A percentile compares a stretch with the other conserved stretches of the same genome.
phyloP scores from a whole-genome alignment of 2,329 filamentous ascomycete species.

The Aspergillus clavatus region DNA sequence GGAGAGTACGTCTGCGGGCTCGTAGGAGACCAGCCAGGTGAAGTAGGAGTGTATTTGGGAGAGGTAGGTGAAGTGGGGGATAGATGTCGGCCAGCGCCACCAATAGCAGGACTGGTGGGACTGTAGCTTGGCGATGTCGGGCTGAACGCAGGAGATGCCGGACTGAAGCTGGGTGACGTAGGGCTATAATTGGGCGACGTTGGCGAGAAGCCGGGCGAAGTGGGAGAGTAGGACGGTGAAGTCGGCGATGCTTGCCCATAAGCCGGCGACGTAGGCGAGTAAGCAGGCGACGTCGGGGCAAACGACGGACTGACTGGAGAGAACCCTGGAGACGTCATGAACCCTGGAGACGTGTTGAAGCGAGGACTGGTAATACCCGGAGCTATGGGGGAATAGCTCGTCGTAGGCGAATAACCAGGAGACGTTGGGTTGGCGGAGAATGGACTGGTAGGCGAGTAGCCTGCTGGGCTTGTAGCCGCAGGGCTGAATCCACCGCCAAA shows the following conservation, averaged over 20 bases:
- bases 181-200: conserved; percentile 59
- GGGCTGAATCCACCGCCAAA: conserved; percentile 60
- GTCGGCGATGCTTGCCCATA: conserved; percentile 63
- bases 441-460: conserved; percentile 65
- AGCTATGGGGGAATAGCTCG: conserved; percentile 69
- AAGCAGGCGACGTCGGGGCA: conserved; percentile 56
- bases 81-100: conserved; percentile 37
- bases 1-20: conserved; percentile 49
- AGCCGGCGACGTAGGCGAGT: conserved; percentile 72
- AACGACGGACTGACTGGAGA: conserved; percentile 52
- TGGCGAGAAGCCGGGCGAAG: conserved; percentile 53
- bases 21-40: conserved; percentile 47
- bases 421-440: conserved; percentile 70
- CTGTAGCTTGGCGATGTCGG: conserved; percentile 58
- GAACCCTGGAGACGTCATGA: conserved; percentile 51
- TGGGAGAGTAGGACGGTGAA: conserved; percentile 50
- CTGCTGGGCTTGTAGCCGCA: conserved; percentile 59
- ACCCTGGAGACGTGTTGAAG: conserved; percentile 51
- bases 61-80: conserved; percentile 47
- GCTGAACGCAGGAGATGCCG: conserved; percentile 48
- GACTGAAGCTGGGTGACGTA: conserved; percentile 54
- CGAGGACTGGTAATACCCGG: conserved; percentile 57
- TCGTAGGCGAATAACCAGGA: conserved; percentile 60
- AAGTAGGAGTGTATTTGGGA: conserved; percentile 54
- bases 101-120: conserved; percentile 49